phyloP scores from a whole-genome alignment of 2,329 filamentous ascomycete genomes.

The Hypoxylon sp. region DNA sequence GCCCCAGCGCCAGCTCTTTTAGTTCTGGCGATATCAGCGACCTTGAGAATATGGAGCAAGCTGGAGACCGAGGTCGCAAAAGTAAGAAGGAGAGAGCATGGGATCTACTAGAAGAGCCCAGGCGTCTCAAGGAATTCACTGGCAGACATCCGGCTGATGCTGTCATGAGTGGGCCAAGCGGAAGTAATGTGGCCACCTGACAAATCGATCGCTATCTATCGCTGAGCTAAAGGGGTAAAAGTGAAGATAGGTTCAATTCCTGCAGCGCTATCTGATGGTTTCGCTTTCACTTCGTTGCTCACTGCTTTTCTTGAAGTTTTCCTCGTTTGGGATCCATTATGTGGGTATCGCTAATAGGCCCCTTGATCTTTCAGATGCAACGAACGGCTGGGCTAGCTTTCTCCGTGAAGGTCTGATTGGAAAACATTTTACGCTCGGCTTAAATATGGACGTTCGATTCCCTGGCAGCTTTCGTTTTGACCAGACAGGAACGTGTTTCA shows the following conservation, averaged over 20 bases:
- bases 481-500: conserved; percentile 22
- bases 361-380: conserved; percentile 1
- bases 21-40: conserved; percentile 67
- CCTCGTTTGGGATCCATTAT: not conserved
- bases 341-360: conserved; percentile 3
- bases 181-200: conserved; percentile 30
- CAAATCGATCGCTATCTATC: not conserved
- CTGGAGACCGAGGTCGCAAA: conserved; percentile 56
- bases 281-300: no score
- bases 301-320: conserved; percentile 1
- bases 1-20: conserved; percentile 62
- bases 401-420: conserved; percentile 9
- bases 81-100: conserved; percentile 67
- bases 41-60: conserved; percentile 60
- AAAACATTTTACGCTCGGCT: conserved; percentile 9
- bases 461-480: conserved; percentile 21
- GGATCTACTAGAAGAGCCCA: conserved; percentile 66
- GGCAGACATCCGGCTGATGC: conserved; percentile 19
- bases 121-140: conserved; percentile 56
- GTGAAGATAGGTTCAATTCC: no score
- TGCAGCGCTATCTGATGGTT: no score
- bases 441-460: conserved; percentile 23
- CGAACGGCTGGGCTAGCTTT: conserved; percentile 8
- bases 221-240: no score
- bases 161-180: conserved; percentile 27